Base-by-base conservation (phyloP, 192 early-diverging fungal species). In the Dimargaris xerosporica region DNA sequence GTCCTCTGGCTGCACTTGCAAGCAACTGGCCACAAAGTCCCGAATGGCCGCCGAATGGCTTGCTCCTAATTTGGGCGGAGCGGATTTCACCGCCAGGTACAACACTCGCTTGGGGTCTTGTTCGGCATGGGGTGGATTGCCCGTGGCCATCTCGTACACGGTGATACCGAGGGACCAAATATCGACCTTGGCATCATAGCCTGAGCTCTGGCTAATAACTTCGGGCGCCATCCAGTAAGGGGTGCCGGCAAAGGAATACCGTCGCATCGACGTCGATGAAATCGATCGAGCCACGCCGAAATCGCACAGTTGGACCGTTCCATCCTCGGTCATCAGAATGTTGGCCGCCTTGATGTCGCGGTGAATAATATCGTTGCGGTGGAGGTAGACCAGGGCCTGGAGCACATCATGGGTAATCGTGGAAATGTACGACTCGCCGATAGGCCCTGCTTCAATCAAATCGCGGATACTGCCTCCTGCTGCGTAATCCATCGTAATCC, bases 111-210 rank as follows among this genome's bases (percentile, higher is more conserved):
- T 83, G 16, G 92, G 91, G 69, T 94, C 90, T 51, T 86, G 80
- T 63, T 98, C 84, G 5, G 91, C 85, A 55, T 91, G 87, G 0
- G 96, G 96, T 19, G 96, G 96, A 47, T 88, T 90, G 21, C 95
- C 95, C 19, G 87, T 94, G 12, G 91, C 89, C 62, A 99, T 85
- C 66, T 99, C 96, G 52, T 96, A 94, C 28, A 95, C 87, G 5
- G 96, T 98, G 67, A 99, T 98, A 6, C 96, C 96, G 30, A 99
- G 78, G 0, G 93, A 96, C 96, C 96, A 99, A 42, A 99, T 94
- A 70, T 99, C 96, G n/a, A 89, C 93, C 82, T 94, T 94, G 62
- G 78, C 91, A 62, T 93, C 94, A 66, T 97, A 96, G 5, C 85
- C 75, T 65, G 87, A 71, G 52, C 91, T 91, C 71, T 86, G 81